These are phyloP conservation scores for Myxozyma vanderwaltii DNA, from an alignment of 805 yeast species.

Conservation along the genomic window DNA sequence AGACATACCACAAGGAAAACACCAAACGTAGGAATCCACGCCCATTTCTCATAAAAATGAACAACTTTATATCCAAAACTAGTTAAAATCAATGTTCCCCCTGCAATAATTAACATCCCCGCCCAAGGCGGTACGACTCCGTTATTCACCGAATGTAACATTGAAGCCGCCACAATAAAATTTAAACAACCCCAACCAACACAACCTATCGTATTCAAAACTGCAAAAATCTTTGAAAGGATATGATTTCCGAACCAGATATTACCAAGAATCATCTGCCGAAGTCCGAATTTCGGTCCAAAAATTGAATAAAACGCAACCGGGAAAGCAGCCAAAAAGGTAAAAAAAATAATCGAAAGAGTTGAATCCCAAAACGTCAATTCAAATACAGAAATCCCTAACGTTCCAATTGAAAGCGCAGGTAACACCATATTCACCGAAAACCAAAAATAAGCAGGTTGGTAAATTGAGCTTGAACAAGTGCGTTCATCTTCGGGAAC, in stretches of 20 bases:
- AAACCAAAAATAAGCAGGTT: slow-evolving; percentile 69
- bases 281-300: slow-evolving; percentile 80
- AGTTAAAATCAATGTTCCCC: slow-evolving; percentile 67
- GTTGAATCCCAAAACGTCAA: slow-evolving; percentile 74
- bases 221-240: slow-evolving; percentile 68
- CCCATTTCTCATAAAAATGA: slow-evolving; percentile 78
- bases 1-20: slow-evolving; percentile 64
- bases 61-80: slow-evolving; percentile 83
- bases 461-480: slow-evolving; percentile 57
- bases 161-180: slow-evolving; percentile 84
- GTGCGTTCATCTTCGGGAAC: slow-evolving; percentile 77
- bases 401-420: slow-evolving; percentile 73
- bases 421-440: slow-evolving; percentile 88
- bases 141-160: slow-evolving; percentile 72
- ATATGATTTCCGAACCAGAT: slow-evolving; percentile 74
- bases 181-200: slow-evolving; percentile 95
- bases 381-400: slow-evolving; percentile 64
- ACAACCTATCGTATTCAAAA: slow-evolving; percentile 79
- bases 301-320: slow-evolving; percentile 82
- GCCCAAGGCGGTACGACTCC: slow-evolving; percentile 82
- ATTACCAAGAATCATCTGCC: slow-evolving; percentile 82
- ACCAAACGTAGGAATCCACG: slow-evolving; percentile 84
- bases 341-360: slow-evolving; percentile 70
- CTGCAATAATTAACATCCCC: slow-evolving; percentile 72
- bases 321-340: slow-evolving; percentile 67